Conservation (phyloP, 2,329 filamentous ascomycete genomes). For the Beauveria varroae region DNA sequence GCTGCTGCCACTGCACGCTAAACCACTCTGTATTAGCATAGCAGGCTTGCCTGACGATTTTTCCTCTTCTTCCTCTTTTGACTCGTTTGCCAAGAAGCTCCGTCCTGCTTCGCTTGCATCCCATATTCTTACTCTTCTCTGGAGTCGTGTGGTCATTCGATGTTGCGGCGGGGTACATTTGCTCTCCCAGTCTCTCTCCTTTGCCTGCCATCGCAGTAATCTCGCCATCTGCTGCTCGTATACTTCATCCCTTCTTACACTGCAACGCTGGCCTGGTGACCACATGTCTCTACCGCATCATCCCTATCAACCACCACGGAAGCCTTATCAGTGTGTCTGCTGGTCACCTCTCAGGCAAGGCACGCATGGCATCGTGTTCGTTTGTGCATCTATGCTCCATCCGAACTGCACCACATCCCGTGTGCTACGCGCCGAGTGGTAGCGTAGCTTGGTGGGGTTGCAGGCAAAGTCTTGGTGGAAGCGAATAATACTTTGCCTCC, state of each 20-base stretch:
- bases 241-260: background rate
- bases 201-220: background rate
- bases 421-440: background rate
- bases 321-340: background rate
- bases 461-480: background rate
- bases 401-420: background rate
- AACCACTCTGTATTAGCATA: background rate
- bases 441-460: background rate
- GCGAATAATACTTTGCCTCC: background rate
- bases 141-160: background rate
- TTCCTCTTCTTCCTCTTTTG: background rate
- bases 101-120: background rate
- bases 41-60: background rate
- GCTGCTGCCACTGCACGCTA: too few relatives aligned
- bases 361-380: background rate
- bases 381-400: background rate
- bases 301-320: background rate
- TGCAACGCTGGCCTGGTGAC: background rate
- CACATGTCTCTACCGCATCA: conserved; percentile 1
- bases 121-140: background rate
- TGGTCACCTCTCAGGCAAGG: background rate
- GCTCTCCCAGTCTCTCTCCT: background rate
- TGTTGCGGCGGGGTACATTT: background rate
- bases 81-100: background rate
- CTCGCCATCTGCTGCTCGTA: background rate